phyloP scores from a whole-genome alignment of 345 rosid species.

The Corchorus capsularis region DNA sequence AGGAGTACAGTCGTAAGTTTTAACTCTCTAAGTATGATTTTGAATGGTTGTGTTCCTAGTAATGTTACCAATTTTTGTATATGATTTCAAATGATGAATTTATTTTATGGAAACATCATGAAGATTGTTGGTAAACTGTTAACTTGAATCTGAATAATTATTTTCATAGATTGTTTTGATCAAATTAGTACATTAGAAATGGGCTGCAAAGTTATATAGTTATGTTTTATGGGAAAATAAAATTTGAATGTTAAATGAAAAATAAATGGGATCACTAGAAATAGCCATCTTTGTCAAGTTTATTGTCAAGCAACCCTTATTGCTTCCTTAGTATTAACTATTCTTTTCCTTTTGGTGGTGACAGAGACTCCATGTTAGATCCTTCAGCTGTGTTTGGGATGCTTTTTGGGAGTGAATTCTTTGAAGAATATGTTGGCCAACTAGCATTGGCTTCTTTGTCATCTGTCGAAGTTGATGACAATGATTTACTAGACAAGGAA shows the following conservation, averaged over 20 bases:
- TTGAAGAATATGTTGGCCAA: slow-evolving; percentile 92
- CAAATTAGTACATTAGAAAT: background rate
- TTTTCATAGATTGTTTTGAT: background rate
- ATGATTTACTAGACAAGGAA: slow-evolving; percentile 50
- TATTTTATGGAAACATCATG: background rate
- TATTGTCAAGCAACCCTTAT: background rate
- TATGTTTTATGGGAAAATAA: background rate
- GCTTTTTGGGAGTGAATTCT: slow-evolving; percentile 86
- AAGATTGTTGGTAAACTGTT: background rate
- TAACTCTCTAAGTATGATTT: background rate
- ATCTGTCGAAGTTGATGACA: slow-evolving; percentile 50
- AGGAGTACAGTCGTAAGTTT: slow-evolving; percentile 75
- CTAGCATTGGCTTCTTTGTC: slow-evolving; percentile 76
- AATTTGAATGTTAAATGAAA: background rate
- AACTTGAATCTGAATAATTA: background rate
- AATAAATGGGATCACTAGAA: background rate
- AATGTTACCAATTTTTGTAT: too few species aligned
- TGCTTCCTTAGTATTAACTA: background rate
- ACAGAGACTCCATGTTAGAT: slow-evolving; percentile 85
- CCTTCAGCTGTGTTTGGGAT: slow-evolving; percentile 91
- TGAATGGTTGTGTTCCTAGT: background rate
- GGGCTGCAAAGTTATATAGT: background rate
- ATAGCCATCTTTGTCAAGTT: background rate
- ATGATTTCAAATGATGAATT: too few species aligned
- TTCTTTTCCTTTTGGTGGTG: slow-evolving; percentile 4